Base-by-base conservation (phyloP, 2,329 filamentous ascomycete species). In the Fusarium chuoi region DNA sequence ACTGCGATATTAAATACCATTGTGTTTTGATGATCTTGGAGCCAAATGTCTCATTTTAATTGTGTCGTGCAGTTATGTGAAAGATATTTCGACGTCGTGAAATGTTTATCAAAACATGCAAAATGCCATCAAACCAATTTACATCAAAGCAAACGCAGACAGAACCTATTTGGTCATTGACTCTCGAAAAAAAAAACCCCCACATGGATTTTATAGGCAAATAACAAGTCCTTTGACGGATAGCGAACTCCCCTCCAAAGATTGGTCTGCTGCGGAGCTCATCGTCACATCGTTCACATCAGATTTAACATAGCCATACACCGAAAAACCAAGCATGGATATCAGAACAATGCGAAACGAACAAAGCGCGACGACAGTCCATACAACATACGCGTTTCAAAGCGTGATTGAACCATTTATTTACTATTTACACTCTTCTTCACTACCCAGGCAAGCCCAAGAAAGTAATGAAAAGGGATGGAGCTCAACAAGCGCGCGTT, bases 401-500 rank as follows among this genome's bases (percentile, higher is more conserved):
- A 18, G 10, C 17, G 9, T 3, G 11, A 3, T 6, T 13, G 4
- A 7, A 6, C 5, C 2, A 6, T 26, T 20, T 5, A 38, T 36
- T 24, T 20, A 15, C n/a, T 9, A 17, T 35, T 7, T 26, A n/a
- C 8, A 44, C 18, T 67, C 66, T 69, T 69, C 66, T 48, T 69
- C 49, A 38, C 44, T 1, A 30, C 64, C 24, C 30, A 26, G 22
- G 66, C 66, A 62, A 62, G 66, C 66, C 66, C 28, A 7, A 45
- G 49, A 7, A 15, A 63, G 64, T 11, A 68, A 69, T 56, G 66
- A 69, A 69, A 69, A 69, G 35, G 17, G 14, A 33, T 11, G 22
- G 66, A 69, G 66, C 66, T 45, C 57, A 64, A 45, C 62, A 68
- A 69, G 57, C 18, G 66, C 56, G 49, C 49, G 35, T 68, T 69